Evolutionary conservation across 2,329 filamentous ascomycete genomes (phyloP).

Genomic region (Fusarium udum): DNA sequence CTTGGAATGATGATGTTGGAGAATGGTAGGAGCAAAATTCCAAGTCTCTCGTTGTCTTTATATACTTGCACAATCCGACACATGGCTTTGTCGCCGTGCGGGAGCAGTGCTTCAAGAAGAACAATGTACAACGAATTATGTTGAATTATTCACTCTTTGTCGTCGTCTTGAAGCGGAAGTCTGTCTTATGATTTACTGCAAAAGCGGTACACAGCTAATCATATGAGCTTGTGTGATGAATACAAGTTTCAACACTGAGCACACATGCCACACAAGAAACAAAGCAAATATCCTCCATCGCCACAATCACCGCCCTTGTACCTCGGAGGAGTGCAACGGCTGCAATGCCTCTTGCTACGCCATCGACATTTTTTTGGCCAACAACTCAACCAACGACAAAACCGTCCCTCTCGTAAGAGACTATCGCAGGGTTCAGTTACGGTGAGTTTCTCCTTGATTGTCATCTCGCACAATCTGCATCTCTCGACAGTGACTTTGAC

Average conservation of each 20-base stretch:
- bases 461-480: neutral
- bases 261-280: neutral
- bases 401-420: neutral
- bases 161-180: rapidly evolving
- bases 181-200: neutral
- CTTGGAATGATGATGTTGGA: rapidly evolving
- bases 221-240: neutral
- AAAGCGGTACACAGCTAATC: neutral
- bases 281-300: neutral
- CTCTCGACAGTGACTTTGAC: neutral
- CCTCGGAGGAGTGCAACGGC: neutral
- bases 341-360: neutral
- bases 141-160: rapidly evolving
- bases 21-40: neutral
- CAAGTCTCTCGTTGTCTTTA: rapidly evolving
- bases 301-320: rapidly evolving
- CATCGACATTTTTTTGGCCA: too few relatives aligned
- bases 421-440: neutral
- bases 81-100: rapidly evolving
- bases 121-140: neutral
- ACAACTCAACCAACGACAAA: neutral
- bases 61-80: neutral
- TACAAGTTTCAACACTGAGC: neutral
- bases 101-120: neutral
- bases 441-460: neutral